phyloP scores from a whole-genome alignment of 1,139 yeast genomes.

The Magnusiomyces fungicola region DNA sequence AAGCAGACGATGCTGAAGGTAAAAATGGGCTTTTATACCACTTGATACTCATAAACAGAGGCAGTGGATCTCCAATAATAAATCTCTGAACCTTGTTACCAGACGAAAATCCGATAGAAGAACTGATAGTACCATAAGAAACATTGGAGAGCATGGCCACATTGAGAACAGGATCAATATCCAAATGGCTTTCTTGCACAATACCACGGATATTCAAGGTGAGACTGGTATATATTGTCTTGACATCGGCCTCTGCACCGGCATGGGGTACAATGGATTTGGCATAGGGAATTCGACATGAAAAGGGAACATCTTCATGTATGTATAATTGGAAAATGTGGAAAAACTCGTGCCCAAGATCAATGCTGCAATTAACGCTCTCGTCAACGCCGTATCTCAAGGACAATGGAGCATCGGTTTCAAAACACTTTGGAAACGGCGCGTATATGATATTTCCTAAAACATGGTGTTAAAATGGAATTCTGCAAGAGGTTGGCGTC shows the following conservation, averaged over 20 bases:
- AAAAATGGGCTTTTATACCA: constrained; percentile 38
- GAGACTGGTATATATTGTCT: constrained; percentile 41
- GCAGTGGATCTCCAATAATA: constrained; percentile 58
- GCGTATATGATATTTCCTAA: constrained; percentile 45
- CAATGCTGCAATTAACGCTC: constrained; percentile 54
- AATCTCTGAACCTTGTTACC: constrained; percentile 54
- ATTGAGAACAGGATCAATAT: constrained; percentile 55
- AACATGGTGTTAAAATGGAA: too few relatives aligned
- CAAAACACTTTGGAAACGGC: constrained; percentile 57
- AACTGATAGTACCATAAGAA: constrained; percentile 36
- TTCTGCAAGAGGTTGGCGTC: too few relatives aligned
- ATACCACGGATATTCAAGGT: constrained; percentile 62
- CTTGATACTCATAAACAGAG: constrained; percentile 50
- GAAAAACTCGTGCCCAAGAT: constrained; percentile 57
- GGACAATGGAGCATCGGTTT: constrained; percentile 52
- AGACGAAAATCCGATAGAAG: constrained; percentile 57
- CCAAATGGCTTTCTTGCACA: constrained; percentile 62
- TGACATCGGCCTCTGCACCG: neutral
- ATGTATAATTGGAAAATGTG: constrained; percentile 68
- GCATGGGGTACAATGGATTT: constrained; percentile 26
- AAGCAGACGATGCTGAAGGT: constrained; percentile 14
- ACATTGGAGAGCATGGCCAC: constrained; percentile 36
- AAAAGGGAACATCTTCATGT: constrained; percentile 71
- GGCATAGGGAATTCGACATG: constrained; percentile 48
- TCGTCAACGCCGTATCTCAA: constrained; percentile 48